phyloP scores from a whole-genome alignment of 208 protist species.

The Endotrypanum monterogeii region DNA sequence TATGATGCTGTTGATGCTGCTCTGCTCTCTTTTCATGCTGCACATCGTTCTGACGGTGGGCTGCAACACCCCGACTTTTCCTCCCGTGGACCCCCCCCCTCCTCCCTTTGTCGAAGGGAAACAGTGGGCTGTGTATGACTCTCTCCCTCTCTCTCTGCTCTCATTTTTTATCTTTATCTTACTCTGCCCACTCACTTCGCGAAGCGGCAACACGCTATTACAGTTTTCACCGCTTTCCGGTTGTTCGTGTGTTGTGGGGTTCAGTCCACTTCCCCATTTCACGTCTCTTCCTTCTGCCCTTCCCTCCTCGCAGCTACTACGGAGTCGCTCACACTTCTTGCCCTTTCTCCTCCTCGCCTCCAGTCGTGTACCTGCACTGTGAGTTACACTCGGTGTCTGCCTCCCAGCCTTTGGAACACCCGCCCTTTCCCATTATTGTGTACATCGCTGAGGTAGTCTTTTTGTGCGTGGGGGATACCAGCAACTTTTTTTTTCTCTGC shows the following conservation, averaged over 20 bases:
- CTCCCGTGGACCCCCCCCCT: too few relatives aligned
- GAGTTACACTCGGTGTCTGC: background rate
- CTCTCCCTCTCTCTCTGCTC: too few relatives aligned
- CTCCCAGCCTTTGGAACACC: background rate
- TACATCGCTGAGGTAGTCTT: background rate
- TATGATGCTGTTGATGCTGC: background rate
- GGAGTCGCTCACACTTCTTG: too few relatives aligned
- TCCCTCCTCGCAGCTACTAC: too few relatives aligned
- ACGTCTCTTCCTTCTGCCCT: too few relatives aligned
- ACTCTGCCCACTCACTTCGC: background rate
- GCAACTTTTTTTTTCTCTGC: constrained; percentile 14
- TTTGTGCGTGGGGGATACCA: background rate
- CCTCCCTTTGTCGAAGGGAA: too few relatives aligned
- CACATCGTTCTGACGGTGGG: background rate
- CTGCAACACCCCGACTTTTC: too few relatives aligned
- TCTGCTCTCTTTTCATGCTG: background rate
- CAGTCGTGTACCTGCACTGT: too few relatives aligned
- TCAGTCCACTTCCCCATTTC: too few relatives aligned
- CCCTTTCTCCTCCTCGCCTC: too few relatives aligned
- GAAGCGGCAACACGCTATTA: background rate
- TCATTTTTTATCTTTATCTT: too few relatives aligned
- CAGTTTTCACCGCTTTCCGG: background rate
- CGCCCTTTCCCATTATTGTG: background rate
- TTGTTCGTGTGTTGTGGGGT: background rate
- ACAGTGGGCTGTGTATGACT: too few relatives aligned